Evolutionary conservation across 177 flowering plant species (phyloP).

Genomic region (Vitis hybrid): DNA sequence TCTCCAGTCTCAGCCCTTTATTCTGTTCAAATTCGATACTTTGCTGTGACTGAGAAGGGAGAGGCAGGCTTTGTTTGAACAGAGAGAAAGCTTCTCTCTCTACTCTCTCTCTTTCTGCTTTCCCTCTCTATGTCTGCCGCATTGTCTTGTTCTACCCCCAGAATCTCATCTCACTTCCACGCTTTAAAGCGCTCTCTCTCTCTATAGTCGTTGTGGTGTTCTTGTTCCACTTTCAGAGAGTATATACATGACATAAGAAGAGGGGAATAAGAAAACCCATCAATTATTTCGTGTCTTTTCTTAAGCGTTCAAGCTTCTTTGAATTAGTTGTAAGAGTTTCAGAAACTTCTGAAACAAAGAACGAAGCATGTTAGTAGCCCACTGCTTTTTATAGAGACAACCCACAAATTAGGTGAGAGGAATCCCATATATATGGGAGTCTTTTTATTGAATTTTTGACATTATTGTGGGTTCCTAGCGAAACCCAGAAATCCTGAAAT

Average conservation of each 20-base stretch:
- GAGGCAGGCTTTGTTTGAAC: slow-evolving; percentile 26
- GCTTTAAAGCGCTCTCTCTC: slow-evolving; percentile 16
- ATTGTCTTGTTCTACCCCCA: slow-evolving; percentile 39
- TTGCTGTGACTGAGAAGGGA: slow-evolving; percentile 37
- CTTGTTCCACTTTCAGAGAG: slow-evolving; percentile 5
- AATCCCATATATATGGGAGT: background rate
- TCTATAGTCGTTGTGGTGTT: slow-evolving; percentile 7
- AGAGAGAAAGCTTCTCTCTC: slow-evolving; percentile 12
- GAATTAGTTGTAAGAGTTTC: background rate
- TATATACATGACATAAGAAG: slow-evolving; percentile 10
- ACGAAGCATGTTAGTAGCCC: background rate
- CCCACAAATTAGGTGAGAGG: slow-evolving; percentile 3
- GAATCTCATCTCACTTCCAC: slow-evolving; percentile 33
- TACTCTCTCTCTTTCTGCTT: slow-evolving; percentile 17
- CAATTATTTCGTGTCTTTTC: background rate
- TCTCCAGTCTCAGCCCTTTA: slow-evolving; percentile 32
- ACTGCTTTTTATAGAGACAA: slow-evolving; percentile 1
- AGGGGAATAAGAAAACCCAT: slow-evolving; percentile 10
- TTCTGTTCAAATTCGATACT: slow-evolving; percentile 48
- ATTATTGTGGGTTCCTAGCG: slow-evolving; percentile 9
- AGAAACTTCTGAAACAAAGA: background rate
- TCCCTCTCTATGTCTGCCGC: slow-evolving; percentile 32
- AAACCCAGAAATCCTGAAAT: slow-evolving; percentile 15
- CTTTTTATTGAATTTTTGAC: background rate
- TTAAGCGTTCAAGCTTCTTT: slow-evolving; percentile 4